These are phyloP conservation scores for Lagenidium sp. DNA, from an alignment of 352 stramenopile genomes.

Conservation along the genomic window DNA sequence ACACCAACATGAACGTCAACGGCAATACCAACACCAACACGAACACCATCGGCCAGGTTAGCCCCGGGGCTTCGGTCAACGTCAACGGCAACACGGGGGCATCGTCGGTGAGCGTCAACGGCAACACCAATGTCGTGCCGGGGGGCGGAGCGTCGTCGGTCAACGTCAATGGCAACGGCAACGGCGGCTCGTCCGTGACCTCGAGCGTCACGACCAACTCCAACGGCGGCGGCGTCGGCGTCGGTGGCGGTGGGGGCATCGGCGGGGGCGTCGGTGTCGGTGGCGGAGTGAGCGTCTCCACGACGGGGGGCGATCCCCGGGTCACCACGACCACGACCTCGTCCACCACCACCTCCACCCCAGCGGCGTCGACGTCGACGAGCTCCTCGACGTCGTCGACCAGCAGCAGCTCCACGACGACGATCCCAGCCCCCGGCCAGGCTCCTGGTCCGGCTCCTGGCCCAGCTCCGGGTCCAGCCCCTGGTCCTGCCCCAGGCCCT, in stretches of 20 bases:
- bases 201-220: slow-evolving; percentile 47
- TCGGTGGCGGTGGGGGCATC: too few relatives aligned
- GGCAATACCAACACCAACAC: slow-evolving; percentile 35
- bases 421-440: too few relatives aligned
- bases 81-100: slow-evolving; percentile 36
- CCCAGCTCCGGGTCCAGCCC: not conserved
- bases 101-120: slow-evolving; percentile 39
- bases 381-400: too few relatives aligned
- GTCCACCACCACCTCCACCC: too few relatives aligned
- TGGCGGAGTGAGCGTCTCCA: slow-evolving; percentile 1
- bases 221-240: too few relatives aligned
- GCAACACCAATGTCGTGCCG: too few relatives aligned
- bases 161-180: slow-evolving; percentile 27
- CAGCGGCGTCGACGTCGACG: not conserved
- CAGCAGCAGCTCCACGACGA: too few relatives aligned
- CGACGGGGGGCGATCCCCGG: not conserved
- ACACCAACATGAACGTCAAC: slow-evolving; percentile 56
- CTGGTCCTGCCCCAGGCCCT: not conserved
- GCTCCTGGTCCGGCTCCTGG: not conserved
- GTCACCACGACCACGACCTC: too few relatives aligned
- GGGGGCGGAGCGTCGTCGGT: too few relatives aligned
- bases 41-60: slow-evolving; percentile 30
- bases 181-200: slow-evolving; percentile 45
- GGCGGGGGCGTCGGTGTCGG: not conserved
- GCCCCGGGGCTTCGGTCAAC: too few relatives aligned